Evolutionary conservation across 768 basidiomycete genomes (phyloP), one percentile per base, ranked within the genome.

Genomic region (Mycena floridula): DNA sequence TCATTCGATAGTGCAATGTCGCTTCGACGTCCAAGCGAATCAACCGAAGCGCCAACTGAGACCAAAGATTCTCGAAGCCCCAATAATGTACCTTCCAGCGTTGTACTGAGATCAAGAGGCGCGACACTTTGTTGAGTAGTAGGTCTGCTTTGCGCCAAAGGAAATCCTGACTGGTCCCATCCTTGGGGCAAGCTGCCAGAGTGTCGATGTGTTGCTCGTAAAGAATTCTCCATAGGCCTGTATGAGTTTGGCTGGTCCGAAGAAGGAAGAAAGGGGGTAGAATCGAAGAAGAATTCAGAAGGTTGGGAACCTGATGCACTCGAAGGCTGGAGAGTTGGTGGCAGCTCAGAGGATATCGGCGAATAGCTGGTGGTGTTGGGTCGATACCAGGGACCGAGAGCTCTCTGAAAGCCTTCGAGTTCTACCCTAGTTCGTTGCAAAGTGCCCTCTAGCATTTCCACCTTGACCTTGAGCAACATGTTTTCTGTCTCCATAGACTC

Each of bases 1-100:
- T 91, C 88, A 51, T 86, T 84, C 18, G 77, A 72, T 42, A 85
- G 61, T 30, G 79, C 76, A 52, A 88, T 77, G 38, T 86, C 83
- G 42, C 72, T 77, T 20, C 80, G 67, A 38, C 82, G 68, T 15
- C 73, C 78, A 8, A 85, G 63, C 1, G 74, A 81, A 45, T 83
- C 82, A 30, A 85, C 65, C 1, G 79, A 70, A 5, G 70, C 61
- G n/a, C 76, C 72, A n/a, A 85, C 64, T 9, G 76, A 62, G 40
- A 78, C 70, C 26, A 89, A 56, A 41, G 80, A 79, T 27, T 77
- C 79, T 37, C 81, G 70, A 42, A 88, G 60, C 16, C 77, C 73
- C 4, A 56, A 58, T 20, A 87, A 59, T 20, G 83, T 69, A n/a
- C 76, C 80, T 49, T 83, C 80, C 15, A 88, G 64, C 15, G 79